Base-by-base conservation (phyloP, 169 alveolate species). In the Pseudocohnilembus persalinus region DNA sequence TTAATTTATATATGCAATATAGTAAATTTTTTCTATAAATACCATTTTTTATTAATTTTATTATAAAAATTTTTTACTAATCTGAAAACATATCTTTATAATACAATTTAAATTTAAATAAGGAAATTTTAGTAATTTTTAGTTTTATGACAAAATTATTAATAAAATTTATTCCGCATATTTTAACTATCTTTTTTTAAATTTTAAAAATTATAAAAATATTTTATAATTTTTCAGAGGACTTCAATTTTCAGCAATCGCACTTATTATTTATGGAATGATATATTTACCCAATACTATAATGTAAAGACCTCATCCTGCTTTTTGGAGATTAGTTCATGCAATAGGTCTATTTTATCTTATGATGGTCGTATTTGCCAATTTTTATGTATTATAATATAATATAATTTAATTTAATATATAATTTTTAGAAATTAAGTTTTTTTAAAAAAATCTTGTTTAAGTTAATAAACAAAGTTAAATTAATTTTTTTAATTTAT, bases 251-350 rank as follows among this genome's bases (percentile, higher is more conserved):
- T 34, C 84, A 35, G 49, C 74, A n/a, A n/a, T 86, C 25, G 83
- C 79, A 20, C 33, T 86, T 31, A 76, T 83, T 63, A 75, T 76
- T 31, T 86, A 80, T 34, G 82, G 79, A 20, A 81, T 74, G 31
- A 74, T 75, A 31, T 86, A 80, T 65, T 75, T 86, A 30, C 90
- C 90, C 30, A 86, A 86, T 31, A 79, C 90, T 0, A 29, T 76
- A 16, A 80, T 86, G 16, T 29, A 79, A 74, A 86, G 97, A 73
- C 97, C 97, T 25, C 97, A 94, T 74, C 96, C 97, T 26, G 87
- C 89, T 64, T 80, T 92, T 64, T 94, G 97, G 97, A 86, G 97
- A 64, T 76, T 88, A 84, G 75, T 91, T 28, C 81, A 88, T 76
- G 88, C 89, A 29, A 73, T 89, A 77, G 88, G 93, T 25, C 49